phyloP scores from a whole-genome alignment of 371 early-diverging fungal species.

The Funneliformis caledonium region DNA sequence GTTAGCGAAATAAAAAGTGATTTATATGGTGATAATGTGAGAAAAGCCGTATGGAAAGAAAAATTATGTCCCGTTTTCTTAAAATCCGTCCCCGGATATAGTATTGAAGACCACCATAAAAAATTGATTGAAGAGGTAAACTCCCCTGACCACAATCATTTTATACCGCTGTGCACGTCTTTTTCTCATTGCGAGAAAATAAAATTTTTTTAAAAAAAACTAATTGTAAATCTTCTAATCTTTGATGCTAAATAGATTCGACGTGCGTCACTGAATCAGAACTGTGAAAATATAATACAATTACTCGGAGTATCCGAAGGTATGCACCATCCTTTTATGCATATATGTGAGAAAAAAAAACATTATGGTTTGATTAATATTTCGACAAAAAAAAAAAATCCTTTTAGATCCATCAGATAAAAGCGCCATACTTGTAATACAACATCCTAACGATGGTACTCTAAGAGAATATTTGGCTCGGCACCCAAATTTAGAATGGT shows the following conservation, averaged over 20 bases:
- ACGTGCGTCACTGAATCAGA: not conserved
- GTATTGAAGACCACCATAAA: not conserved
- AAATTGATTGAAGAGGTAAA: slow-evolving; percentile 27
- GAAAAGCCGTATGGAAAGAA: not conserved
- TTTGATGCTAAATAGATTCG: not conserved
- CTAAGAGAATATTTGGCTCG: slow-evolving; percentile 8
- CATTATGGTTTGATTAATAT: not conserved
- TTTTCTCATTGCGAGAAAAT: not conserved
- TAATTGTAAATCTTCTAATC: not conserved
- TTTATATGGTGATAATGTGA: slow-evolving; percentile 1
- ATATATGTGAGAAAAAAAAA: not conserved
- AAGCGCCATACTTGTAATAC: slow-evolving; percentile 2
- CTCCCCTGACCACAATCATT: not conserved
- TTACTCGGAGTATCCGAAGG: slow-evolving; percentile 1
- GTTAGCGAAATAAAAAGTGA: not conserved
- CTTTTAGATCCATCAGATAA: not conserved
- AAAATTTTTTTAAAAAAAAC: not conserved
- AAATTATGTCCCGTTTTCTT: not conserved
- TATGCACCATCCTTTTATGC: not conserved
- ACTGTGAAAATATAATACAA: slow-evolving; percentile 6
- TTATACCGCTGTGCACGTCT: not conserved
- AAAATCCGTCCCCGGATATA: not conserved
- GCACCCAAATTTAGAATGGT: not conserved
- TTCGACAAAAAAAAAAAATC: not conserved
- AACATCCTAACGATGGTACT: slow-evolving; percentile 17